Evolutionary conservation across 2,329 filamentous ascomycete species (phyloP).

Genomic region (Cordyceps cateniannulata): DNA sequence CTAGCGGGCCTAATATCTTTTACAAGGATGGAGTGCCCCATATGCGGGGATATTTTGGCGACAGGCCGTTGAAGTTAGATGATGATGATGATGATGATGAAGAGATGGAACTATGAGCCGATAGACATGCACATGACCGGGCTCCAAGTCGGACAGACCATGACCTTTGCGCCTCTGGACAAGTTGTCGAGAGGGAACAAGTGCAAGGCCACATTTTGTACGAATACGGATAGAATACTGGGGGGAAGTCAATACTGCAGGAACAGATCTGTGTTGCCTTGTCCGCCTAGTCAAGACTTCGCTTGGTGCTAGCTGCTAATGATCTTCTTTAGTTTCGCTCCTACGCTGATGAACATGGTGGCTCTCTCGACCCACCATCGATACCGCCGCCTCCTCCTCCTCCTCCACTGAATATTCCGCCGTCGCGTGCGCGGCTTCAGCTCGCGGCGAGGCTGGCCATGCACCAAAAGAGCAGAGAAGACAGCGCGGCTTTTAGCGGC

Average conservation of each 20-base stretch:
- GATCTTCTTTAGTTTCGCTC: constrained; percentile 44
- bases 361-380: constrained; percentile 49
- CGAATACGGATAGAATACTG: constrained; percentile 6
- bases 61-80: neutral
- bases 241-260: constrained; percentile 4
- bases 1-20: neutral
- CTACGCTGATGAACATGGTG: constrained; percentile 47
- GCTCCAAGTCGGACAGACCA: neutral
- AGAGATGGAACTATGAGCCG: constrained; percentile 8
- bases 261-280: constrained; percentile 14
- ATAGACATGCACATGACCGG: neutral
- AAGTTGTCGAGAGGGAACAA: neutral
- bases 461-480: constrained; percentile 58
- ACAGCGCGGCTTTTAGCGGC: constrained; percentile 36
- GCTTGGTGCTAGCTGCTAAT: constrained; percentile 5
- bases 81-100: constrained; percentile 4
- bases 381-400: constrained; percentile 56
- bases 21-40: neutral
- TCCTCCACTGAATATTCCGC: constrained; percentile 78
- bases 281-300: neutral
- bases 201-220: neutral
- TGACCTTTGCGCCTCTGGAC: neutral
- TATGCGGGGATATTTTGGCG: constrained; percentile 3
- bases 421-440: constrained; percentile 79
- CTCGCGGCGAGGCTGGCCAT: constrained; percentile 81